Percentiles rank a stretch among this genome's conserved stretches.
phyloP scores from a whole-genome alignment of 768 basidiomycete genomes.

The Kwoniella bestiolae region DNA sequence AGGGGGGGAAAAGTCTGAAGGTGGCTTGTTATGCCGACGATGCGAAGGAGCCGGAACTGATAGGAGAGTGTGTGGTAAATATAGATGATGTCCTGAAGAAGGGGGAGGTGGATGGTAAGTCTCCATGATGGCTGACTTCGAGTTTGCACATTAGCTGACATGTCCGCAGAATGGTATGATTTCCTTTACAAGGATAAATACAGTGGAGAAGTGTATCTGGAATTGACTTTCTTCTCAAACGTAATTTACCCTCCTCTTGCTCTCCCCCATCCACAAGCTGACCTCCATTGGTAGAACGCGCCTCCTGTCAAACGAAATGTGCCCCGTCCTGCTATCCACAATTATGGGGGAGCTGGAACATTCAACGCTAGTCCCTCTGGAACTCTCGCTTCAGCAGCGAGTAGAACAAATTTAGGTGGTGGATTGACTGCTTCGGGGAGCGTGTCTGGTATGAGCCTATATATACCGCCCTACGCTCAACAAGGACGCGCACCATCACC shows the following conservation, averaged over 20 bases:
- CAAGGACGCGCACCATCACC: slow-evolving; percentile 27
- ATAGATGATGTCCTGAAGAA: slow-evolving; percentile 77
- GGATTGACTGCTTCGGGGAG: slow-evolving; percentile 41
- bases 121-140: background rate
- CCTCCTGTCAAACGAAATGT: slow-evolving; percentile 50
- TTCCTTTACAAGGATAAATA: slow-evolving; percentile 77
- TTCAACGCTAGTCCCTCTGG: slow-evolving; percentile 29
- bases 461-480: slow-evolving; percentile 51
- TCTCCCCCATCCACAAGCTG: background rate
- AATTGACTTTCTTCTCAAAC: slow-evolving; percentile 89
- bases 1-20: slow-evolving; percentile 64
- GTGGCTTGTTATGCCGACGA: slow-evolving; percentile 83
- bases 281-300: slow-evolving; percentile 29
- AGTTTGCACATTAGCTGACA: background rate
- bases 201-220: slow-evolving; percentile 85
- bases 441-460: slow-evolving; percentile 51
- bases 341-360: slow-evolving; percentile 26
- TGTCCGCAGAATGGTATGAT: slow-evolving; percentile 83
- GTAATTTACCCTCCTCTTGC: slow-evolving; percentile 42
- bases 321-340: slow-evolving; percentile 34
- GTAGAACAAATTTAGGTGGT: slow-evolving; percentile 19
- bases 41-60: slow-evolving; percentile 72
- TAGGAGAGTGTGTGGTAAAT: slow-evolving; percentile 77
- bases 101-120: slow-evolving; percentile 89
- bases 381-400: slow-evolving; percentile 24